Evolutionary conservation across 2,329 filamentous ascomycete genomes (phyloP), one percentile per base, ranked within the genome.

Genomic region (Coniochaeta pulveracea): DNA sequence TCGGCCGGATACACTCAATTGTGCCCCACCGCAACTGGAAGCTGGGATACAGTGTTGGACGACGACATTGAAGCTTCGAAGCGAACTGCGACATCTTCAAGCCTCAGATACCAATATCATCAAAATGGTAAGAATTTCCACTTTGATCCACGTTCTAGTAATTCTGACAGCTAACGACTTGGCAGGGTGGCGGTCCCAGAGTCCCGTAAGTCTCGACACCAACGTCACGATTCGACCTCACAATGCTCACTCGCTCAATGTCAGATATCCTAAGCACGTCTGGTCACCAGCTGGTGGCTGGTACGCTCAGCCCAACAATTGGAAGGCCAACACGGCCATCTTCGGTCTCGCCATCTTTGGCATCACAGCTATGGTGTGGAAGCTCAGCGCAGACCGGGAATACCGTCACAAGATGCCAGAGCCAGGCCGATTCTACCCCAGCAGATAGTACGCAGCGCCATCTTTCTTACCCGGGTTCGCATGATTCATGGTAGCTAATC

Each of bases 281-380:
- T 98, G 91, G 91, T 96, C 91, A 53, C 91, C 91, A 41, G 71
- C 89, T 44, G 91, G 91, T 72, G 91, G 91, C 62, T 98, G 91
- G 91, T 98, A 98, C 63, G 66, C 80, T 35, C 89, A 93, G 58
- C 91, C 91, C 34, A 69, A 73, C 46, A 98, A 98, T 71, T 98
- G 91, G 91, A 91, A 82, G 58, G 64, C 66, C 50, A 98, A 98
- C 68, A 98, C 91, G 8, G 50, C 47, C 26, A 23, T 55, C 24
- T 46, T 56, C 31, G 49, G 54, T 18, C 38, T 53, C 19, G 32
- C 42, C 24, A 58, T 85, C 15, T 45, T 76, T 42, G 74, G 76
- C 38, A 64, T 85, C 46, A 69, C 69, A 27, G 79, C 69, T 23
- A 52, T 79, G 47, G 65, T 69, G 38, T 89, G 74, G 69, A 82